Percentiles rank a stretch among this genome's conserved stretches.
Conservation (phyloP, 306 rosid genomes). For the Vicia villosa region DNA sequence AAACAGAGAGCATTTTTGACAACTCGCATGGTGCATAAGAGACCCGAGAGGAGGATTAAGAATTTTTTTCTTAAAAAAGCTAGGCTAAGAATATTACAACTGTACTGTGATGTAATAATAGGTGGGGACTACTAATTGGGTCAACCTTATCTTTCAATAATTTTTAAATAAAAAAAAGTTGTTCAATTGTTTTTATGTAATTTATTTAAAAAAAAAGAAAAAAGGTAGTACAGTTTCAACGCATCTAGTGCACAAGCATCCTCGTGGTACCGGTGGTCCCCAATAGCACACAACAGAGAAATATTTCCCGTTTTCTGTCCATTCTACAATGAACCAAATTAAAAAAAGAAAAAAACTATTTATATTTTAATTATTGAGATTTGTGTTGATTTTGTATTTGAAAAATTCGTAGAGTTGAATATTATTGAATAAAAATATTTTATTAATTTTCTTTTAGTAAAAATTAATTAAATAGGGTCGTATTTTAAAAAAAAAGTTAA, state of each 20-base stretch:
- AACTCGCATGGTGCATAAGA: too few species aligned
- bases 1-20: too few species aligned
- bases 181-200: not conserved
- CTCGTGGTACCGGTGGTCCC: constrained; percentile 46
- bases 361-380: not conserved
- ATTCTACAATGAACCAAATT: not conserved
- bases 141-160: not conserved
- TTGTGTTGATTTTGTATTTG: not conserved
- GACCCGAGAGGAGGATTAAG: too few species aligned
- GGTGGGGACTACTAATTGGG: constrained; percentile 8
- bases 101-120: not conserved
- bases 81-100: not conserved
- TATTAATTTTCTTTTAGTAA: too few species aligned
- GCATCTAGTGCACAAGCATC: constrained; percentile 15
- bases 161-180: not conserved
- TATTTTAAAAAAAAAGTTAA: too few species aligned
- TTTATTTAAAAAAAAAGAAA: too few species aligned
- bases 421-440: too few species aligned
- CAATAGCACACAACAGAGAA: constrained; percentile 34
- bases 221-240: not conserved
- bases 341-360: not conserved
- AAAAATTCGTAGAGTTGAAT: not conserved
- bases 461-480: too few species aligned
- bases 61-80: too few species aligned
- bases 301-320: constrained; percentile 18